Conservation (phyloP, 495 filamentous ascomycete genomes). For the Oidiodendron maius region DNA sequence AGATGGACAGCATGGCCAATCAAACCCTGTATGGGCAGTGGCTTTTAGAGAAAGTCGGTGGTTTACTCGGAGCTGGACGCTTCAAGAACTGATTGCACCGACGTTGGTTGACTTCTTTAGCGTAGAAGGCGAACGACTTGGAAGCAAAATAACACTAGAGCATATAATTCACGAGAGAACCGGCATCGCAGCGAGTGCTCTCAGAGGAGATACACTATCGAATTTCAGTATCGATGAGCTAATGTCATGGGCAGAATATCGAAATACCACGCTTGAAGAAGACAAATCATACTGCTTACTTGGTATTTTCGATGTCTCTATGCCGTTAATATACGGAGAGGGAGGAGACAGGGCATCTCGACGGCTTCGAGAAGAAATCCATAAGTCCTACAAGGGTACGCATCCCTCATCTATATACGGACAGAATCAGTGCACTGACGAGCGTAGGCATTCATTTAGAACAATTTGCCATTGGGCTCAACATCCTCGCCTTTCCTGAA, state of each 20-base stretch:
- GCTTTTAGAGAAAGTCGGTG: background rate
- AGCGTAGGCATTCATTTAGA: slow-evolving; percentile 9
- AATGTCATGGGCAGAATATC: no score
- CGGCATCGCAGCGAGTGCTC: background rate
- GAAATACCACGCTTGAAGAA: background rate
- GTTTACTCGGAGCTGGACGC: no score
- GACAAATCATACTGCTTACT: background rate
- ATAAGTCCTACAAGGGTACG: no score
- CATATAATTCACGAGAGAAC: background rate
- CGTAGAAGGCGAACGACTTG: background rate
- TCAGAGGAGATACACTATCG: background rate
- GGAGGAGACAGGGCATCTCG: background rate
- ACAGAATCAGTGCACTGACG: no score
- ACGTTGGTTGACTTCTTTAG: background rate
- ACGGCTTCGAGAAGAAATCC: background rate
- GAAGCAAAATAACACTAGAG: background rate
- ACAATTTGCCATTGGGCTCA: slow-evolving; percentile 9
- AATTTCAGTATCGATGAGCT: background rate
- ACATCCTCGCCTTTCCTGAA: slow-evolving; percentile 7
- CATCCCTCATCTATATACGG: no score
- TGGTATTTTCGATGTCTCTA: background rate
- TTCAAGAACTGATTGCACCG: no score
- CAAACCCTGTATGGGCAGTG: background rate
- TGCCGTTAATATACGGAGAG: background rate
- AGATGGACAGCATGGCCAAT: background rate